Percentiles rank a stretch among this genome's conserved stretches.
These are phyloP conservation scores for Vitis riparia DNA, from an alignment of 164 flowering plant species.

Conservation along the genomic window DNA sequence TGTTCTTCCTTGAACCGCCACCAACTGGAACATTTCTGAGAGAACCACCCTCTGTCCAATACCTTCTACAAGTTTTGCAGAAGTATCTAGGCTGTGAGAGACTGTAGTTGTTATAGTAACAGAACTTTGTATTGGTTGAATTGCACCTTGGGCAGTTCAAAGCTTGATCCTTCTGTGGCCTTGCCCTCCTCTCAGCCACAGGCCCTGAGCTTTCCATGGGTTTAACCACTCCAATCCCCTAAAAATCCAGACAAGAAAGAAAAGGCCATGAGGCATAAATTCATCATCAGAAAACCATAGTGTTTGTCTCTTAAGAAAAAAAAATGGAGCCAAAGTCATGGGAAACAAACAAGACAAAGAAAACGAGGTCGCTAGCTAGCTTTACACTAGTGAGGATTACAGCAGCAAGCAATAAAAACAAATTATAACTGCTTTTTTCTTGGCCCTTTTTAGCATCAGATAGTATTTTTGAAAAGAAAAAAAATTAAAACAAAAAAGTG, in stretches of 20 bases:
- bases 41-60: constrained; percentile 61
- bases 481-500: constrained; percentile 20
- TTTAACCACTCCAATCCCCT: constrained; percentile 43
- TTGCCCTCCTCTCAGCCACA: constrained; percentile 25
- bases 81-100: constrained; percentile 58
- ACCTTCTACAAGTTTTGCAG: constrained; percentile 62
- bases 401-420: constrained; percentile 22
- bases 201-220: constrained; percentile 31
- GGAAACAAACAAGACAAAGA: constrained; percentile 23
- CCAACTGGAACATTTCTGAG: constrained; percentile 68
- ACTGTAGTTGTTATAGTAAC: constrained; percentile 61
- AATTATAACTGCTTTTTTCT: constrained; percentile 10
- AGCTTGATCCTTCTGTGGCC: constrained; percentile 50
- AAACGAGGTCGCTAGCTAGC: constrained; percentile 3
- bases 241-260: constrained; percentile 9
- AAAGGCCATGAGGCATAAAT: constrained; percentile 14
- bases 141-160: constrained; percentile 65
- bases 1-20: constrained; percentile 61
- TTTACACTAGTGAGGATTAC: constrained; percentile 13
- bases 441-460: constrained; percentile 13
- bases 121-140: constrained; percentile 55
- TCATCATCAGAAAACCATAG: constrained; percentile 16
- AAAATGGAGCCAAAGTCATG: constrained; percentile 9
- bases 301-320: constrained; percentile 10
- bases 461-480: constrained; percentile 12